Conservation (phyloP, 305 asterid species). For the Fraxinus ornus region DNA sequence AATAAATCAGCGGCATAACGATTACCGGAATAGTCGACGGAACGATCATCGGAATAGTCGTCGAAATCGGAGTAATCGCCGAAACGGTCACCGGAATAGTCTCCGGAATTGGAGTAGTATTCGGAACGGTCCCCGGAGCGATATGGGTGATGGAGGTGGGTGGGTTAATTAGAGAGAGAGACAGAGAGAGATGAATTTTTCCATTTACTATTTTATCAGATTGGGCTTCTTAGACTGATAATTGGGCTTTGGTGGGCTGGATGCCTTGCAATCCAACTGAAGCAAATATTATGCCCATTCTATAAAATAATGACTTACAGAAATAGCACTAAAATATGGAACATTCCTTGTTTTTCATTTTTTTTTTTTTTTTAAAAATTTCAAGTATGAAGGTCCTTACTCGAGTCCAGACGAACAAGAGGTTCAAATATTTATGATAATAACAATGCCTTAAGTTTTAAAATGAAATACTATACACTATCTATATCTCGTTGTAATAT, state of each 20-base stretch:
- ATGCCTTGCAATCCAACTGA: not conserved
- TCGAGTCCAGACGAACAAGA: not conserved
- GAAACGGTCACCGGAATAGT: too few species aligned
- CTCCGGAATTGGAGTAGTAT: too few species aligned
- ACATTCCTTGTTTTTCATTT: not conserved
- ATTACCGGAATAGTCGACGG: too few species aligned
- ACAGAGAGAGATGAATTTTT: too few species aligned
- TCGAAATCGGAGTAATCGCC: too few species aligned
- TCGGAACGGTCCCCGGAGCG: too few species aligned
- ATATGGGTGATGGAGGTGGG: too few species aligned
- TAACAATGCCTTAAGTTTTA: too few species aligned
- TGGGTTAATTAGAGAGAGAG: too few species aligned
- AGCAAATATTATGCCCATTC: not conserved
- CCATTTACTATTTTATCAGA: not conserved
- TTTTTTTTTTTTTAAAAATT: too few species aligned
- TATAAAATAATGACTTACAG: not conserved
- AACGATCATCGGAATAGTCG: too few species aligned
- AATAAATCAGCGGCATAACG: too few species aligned
- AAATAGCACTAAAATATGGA: not conserved
- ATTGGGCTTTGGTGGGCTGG: not conserved
- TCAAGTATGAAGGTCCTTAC: not conserved
- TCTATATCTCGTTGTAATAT: not conserved
- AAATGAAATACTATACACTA: not conserved
- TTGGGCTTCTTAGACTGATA: not conserved
- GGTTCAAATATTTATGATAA: not conserved